phyloP scores from a whole-genome alignment of 202 grass and related monocot species.

The Panicum virgatum region DNA sequence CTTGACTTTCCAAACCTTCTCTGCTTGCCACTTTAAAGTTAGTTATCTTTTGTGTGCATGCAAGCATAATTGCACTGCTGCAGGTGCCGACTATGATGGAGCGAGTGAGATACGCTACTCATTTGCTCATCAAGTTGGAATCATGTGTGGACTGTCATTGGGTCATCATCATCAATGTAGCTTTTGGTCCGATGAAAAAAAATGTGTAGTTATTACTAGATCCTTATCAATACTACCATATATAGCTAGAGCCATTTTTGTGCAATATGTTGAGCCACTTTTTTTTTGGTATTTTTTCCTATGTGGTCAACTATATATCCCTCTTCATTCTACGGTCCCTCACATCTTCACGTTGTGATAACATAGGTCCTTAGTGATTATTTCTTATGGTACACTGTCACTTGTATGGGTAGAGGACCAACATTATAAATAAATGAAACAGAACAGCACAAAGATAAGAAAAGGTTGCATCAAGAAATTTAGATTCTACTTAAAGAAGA shows the following conservation, averaged over 20 bases:
- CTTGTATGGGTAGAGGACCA: neutral
- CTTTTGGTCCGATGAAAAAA: constrained; percentile 1
- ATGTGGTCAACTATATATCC: neutral
- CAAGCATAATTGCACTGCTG: constrained; percentile 34
- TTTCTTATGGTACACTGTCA: too few relatives aligned
- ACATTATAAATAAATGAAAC: neutral
- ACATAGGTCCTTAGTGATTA: neutral
- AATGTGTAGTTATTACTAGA: neutral
- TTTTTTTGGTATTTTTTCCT: neutral
- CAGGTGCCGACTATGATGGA: constrained; percentile 13
- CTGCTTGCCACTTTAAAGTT: constrained; percentile 5
- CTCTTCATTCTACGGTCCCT: neutral
- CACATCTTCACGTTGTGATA: neutral
- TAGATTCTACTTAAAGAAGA: constrained; percentile 26
- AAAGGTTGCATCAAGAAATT: constrained; percentile 22
- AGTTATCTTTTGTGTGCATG: neutral
- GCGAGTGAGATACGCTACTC: constrained; percentile 42
- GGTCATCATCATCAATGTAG: constrained; percentile 38
- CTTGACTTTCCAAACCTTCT: neutral
- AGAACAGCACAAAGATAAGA: neutral
- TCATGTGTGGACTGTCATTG: constrained; percentile 25
- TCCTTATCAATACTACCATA: constrained; percentile 16
- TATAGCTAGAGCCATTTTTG: neutral
- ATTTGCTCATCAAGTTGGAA: constrained; percentile 37
- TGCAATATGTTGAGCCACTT: neutral